phyloP scores from a whole-genome alignment of 805 yeast genomes.

The Kazachstania psychrophila region DNA sequence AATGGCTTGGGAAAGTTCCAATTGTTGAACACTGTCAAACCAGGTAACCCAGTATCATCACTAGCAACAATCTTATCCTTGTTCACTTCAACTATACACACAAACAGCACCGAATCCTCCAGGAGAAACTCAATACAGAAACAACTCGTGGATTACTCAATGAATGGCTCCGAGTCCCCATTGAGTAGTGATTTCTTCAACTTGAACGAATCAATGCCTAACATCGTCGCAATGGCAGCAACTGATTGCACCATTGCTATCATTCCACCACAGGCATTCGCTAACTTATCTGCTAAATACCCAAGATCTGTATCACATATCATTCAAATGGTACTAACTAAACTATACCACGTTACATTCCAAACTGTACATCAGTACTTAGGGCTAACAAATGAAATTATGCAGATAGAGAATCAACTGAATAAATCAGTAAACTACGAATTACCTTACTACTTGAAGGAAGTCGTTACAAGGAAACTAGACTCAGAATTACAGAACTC shows the following conservation, averaged over 20 bases:
- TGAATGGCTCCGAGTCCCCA: background rate
- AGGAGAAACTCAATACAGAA: background rate
- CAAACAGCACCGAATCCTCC: background rate
- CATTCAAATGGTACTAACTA: slow-evolving; percentile 81
- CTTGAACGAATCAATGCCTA: slow-evolving; percentile 19
- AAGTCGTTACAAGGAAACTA: slow-evolving; percentile 45
- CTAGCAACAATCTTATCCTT: slow-evolving; percentile 69
- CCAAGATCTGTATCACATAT: slow-evolving; percentile 91
- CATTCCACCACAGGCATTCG: slow-evolving; percentile 78
- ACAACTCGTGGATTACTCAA: background rate
- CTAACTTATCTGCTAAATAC: slow-evolving; percentile 56
- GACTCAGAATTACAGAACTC: too few species aligned
- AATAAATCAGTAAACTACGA: slow-evolving; percentile 42
- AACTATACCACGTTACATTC: slow-evolving; percentile 83
- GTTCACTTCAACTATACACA: slow-evolving; percentile 36
- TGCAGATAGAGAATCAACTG: slow-evolving; percentile 61
- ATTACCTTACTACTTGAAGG: slow-evolving; percentile 57
- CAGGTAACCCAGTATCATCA: slow-evolving; percentile 81
- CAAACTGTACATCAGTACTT: slow-evolving; percentile 82
- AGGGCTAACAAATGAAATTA: slow-evolving; percentile 73
- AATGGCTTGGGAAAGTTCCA: slow-evolving; percentile 44
- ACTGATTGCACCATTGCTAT: slow-evolving; percentile 78
- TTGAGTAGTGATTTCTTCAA: background rate
- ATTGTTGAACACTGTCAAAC: slow-evolving; percentile 65
- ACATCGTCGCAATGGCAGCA: slow-evolving; percentile 66